Conservation (phyloP, 2,329 filamentous ascomycete species). For the Calonectria honghensis region DNA sequence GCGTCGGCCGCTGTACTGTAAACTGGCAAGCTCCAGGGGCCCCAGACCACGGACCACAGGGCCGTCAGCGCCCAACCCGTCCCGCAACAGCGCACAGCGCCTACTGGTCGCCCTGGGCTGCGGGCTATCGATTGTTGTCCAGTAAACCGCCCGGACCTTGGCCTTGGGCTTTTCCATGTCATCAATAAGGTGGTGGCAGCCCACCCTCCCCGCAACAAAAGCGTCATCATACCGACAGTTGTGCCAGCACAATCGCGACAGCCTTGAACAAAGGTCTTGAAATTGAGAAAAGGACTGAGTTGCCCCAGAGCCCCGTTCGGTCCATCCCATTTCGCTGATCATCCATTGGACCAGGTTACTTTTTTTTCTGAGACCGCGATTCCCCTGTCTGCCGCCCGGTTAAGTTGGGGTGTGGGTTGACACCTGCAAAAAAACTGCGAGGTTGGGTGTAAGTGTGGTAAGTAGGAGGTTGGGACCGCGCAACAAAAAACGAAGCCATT, state of each 20-base stretch:
- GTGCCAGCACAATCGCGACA: constrained; percentile 47
- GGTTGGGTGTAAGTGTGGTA: constrained; percentile 61
- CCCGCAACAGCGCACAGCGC: constrained; percentile 26
- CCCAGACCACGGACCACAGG: constrained; percentile 40
- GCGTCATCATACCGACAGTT: constrained; percentile 38
- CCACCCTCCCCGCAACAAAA: constrained; percentile 42
- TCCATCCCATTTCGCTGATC: constrained; percentile 44
- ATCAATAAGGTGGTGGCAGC: constrained; percentile 49
- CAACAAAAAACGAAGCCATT: constrained; percentile 49
- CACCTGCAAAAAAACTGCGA: constrained; percentile 54
- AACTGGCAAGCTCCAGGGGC: constrained; percentile 50
- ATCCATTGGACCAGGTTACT: constrained; percentile 50
- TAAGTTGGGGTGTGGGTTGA: constrained; percentile 46
- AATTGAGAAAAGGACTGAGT: constrained; percentile 47
- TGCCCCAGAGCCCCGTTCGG: constrained; percentile 26
- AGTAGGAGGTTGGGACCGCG: constrained; percentile 61
- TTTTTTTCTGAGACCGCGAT: constrained; percentile 40
- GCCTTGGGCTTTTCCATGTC: constrained; percentile 42
- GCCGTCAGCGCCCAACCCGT: constrained; percentile 37
- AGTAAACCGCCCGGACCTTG: constrained; percentile 46
- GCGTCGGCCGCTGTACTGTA: constrained; percentile 42
- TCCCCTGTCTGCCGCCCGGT: constrained; percentile 27
- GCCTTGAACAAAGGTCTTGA: constrained; percentile 5
- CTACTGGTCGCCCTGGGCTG: constrained; percentile 30
- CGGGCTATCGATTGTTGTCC: constrained; percentile 55